Percentiles rank a stretch among this genome's conserved stretches.
Conservation (phyloP, 495 filamentous ascomycete species). For the Penicillium malachiteum region DNA sequence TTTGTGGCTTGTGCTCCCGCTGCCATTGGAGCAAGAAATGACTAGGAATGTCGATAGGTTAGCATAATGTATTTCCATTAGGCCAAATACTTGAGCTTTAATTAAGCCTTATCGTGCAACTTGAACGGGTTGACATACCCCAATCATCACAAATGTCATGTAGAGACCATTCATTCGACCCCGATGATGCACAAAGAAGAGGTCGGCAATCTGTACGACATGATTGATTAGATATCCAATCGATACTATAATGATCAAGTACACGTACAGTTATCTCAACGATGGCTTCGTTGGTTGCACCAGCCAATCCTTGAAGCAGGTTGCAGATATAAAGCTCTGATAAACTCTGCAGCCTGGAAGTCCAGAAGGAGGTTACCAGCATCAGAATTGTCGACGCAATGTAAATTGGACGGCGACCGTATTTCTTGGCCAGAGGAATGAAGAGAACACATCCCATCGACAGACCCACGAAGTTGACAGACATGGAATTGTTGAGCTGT, state of each 20-base stretch:
- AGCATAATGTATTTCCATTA: background rate
- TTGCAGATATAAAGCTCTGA: conserved; percentile 31
- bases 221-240: background rate
- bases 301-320: conserved; percentile 32
- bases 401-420: conserved; percentile 35
- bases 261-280: conserved; percentile 33
- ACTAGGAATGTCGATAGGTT: conserved; percentile 13
- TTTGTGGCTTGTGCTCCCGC: conserved; percentile 31
- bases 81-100: background rate
- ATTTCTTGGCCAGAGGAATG: conserved; percentile 36
- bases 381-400: conserved; percentile 30
- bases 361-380: conserved; percentile 33
- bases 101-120: background rate
- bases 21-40: conserved; percentile 36
- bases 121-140: conserved; percentile 19
- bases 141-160: conserved; percentile 37
- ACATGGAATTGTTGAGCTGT: conserved; percentile 29
- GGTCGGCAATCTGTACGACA: conserved; percentile 32
- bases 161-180: conserved; percentile 38
- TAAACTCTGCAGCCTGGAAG: conserved; percentile 20
- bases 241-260: background rate
- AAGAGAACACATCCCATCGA: conserved; percentile 32
- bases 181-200: conserved; percentile 41
- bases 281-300: conserved; percentile 36
- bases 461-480: conserved; percentile 35